phyloP scores from a whole-genome alignment of 202 grass and related monocot genomes.

The Schoenoplectus tabernaemontani region DNA sequence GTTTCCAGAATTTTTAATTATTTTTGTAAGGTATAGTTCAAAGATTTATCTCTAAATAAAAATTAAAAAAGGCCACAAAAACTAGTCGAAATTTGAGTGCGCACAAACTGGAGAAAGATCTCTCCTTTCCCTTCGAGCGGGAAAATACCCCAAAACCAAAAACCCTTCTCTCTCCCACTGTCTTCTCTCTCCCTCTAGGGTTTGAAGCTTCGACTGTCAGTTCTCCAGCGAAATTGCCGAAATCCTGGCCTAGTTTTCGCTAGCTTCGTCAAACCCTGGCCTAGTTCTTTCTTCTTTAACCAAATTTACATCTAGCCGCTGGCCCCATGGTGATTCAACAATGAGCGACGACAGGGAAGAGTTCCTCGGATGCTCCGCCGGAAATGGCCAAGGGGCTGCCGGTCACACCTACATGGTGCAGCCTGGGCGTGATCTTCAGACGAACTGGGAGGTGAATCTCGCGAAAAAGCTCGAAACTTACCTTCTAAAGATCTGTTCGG shows the following conservation, averaged over 20 bases:
- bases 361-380: constrained; percentile 6
- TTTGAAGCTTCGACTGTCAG: constrained; percentile 27
- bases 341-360: constrained; percentile 23
- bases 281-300: background rate
- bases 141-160: constrained; percentile 32
- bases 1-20: no score
- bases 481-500: constrained; percentile 81
- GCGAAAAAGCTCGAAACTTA: constrained; percentile 81
- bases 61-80: background rate
- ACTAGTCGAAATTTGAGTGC: background rate
- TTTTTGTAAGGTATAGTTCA: no score
- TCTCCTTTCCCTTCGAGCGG: constrained; percentile 35
- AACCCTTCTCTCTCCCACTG: constrained; percentile 22
- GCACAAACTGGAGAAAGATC: background rate
- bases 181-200: background rate
- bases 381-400: constrained; percentile 21
- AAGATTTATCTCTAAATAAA: background rate
- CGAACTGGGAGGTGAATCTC: constrained; percentile 89
- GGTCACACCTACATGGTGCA: constrained; percentile 51
- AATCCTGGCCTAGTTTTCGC: background rate
- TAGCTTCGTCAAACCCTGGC: background rate
- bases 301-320: constrained; percentile 8
- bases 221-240: constrained; percentile 16
- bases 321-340: background rate
- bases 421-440: constrained; percentile 63